Evolutionary conservation across 2,329 filamentous ascomycete genomes (phyloP).

Genomic region (Verticillium klebahnii): DNA sequence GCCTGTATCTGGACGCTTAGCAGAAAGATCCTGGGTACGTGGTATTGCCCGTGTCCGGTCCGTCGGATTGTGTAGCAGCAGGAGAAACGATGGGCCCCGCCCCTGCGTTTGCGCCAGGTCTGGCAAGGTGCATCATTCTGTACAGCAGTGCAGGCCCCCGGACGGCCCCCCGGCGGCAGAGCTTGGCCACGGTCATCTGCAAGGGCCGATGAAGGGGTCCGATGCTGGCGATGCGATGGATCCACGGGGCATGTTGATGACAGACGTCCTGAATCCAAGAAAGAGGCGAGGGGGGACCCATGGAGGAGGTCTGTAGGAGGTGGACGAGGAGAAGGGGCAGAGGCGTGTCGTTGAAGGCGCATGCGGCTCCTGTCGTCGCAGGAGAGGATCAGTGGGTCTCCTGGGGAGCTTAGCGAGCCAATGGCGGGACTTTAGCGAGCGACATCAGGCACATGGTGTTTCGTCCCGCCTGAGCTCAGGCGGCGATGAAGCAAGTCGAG

Average conservation of each 20-base stretch:
- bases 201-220: neutral
- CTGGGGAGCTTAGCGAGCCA: constrained; percentile 15
- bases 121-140: neutral
- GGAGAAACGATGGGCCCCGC: neutral
- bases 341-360: neutral
- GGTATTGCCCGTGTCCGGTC: neutral
- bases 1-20: neutral
- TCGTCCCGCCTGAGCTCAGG: constrained; percentile 23
- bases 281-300: neutral
- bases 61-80: neutral
- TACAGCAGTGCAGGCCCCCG: neutral
- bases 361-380: constrained; percentile 31
- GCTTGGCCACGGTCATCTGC: neutral
- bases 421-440: constrained; percentile 13
- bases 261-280: neutral
- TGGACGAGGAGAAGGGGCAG: neutral
- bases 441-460: constrained; percentile 30
- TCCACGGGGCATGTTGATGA: neutral
- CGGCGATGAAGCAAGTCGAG: constrained; percentile 32
- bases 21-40: neutral
- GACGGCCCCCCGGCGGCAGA: neutral
- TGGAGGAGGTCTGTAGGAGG: neutral
- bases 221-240: neutral
- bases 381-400: constrained; percentile 16
- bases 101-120: neutral